Evolutionary conservation across 164 flowering plant genomes (phyloP).

Genomic region (Berberis thunbergii): DNA sequence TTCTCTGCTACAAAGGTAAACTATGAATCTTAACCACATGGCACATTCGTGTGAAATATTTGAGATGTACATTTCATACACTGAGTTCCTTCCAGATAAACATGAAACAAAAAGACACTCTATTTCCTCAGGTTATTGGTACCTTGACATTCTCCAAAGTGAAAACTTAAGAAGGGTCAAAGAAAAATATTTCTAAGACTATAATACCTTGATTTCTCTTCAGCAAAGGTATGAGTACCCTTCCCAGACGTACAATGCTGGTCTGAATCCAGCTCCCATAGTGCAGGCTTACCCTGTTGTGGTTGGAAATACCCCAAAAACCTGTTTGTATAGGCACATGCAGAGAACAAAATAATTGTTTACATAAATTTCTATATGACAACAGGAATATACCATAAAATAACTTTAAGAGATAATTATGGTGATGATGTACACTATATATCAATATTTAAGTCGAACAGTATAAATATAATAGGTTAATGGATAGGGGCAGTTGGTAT

Average conservation of each 20-base stretch:
- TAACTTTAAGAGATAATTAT: too few species aligned
- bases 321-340: constrained; percentile 30
- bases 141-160: neutral
- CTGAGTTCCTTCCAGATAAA: too few species aligned
- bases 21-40: too few species aligned
- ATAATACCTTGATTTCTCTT: constrained; percentile 52
- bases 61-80: too few species aligned
- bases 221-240: constrained; percentile 24
- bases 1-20: too few species aligned
- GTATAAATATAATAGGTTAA: too few species aligned
- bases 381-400: neutral
- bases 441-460: too few species aligned
- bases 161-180: neutral
- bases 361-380: neutral
- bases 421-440: too few species aligned
- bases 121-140: too few species aligned
- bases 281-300: constrained; percentile 64
- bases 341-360: neutral
- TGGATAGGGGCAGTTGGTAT: too few species aligned
- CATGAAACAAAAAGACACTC: too few species aligned
- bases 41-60: too few species aligned
- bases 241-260: constrained; percentile 56
- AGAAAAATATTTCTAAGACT: neutral
- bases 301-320: constrained; percentile 92
- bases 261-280: constrained; percentile 88